Base-by-base conservation (phyloP, 2,329 filamentous ascomycete genomes). In the Pseudogymnoascus sp. region DNA sequence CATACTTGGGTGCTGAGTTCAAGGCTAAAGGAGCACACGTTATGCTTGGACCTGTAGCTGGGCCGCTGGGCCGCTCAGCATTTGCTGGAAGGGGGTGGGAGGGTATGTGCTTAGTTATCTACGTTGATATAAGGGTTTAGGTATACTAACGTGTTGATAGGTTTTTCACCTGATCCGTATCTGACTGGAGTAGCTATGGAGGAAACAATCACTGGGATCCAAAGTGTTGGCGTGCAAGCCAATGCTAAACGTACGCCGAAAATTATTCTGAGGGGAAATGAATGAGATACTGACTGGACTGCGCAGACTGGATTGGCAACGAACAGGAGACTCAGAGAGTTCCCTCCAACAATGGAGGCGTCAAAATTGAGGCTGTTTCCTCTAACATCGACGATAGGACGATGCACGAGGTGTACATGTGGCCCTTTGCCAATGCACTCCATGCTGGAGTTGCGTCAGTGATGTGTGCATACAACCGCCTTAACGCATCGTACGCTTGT, bases 21-120 rank as follows among this genome's bases (percentile, higher is more conserved):
- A 85, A 83, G 64, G 86, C 77, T 67, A 96, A 95, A 76, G 91
- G 91, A 65, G 81, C 91, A 40, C 88, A 95, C 71, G 81, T 93
- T 24, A 82, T 87, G 66, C 81, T 95, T 4, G 77, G 76, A 7
- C 69, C 80, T 31, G 79, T 78, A 14, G 73, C 74, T 59, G 80
- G 79, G 1, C 78, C 81, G 29, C 72, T 82, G 6, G 81, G 80
- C 7, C 76, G 79, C 35, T 73, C 74, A 29, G 78, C 80, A 8
- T 73, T 75, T 16, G 80, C 75, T 50, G 81, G 81, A 10, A 76
- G 80, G 35, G 81, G 68, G 31, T 71, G 70, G 70, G 69, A 72
- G 62, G 70, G 70, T 35, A 11, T 10, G 26, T 56, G 16, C 3
- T 56, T 56, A 33, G 26, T 10, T 31, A 19, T n/a, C 47, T 19